A percentile compares a stretch with the other conserved stretches of the same genome.
phyloP scores from a whole-genome alignment of 805 yeast species.

The Danielia oregonensis region DNA sequence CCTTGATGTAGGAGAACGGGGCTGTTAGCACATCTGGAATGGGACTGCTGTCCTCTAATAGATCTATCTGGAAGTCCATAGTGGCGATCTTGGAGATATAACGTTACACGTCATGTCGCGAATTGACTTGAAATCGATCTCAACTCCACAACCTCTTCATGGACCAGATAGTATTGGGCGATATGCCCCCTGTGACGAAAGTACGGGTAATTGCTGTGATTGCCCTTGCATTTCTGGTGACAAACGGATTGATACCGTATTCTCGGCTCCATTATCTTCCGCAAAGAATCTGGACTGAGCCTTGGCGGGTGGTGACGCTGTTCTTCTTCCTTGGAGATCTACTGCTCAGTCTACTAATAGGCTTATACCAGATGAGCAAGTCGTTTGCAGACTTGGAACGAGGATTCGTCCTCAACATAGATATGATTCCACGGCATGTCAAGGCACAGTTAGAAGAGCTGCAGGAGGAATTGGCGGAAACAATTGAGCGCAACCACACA shows the following conservation, averaged over 20 bases:
- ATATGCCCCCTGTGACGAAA: slow-evolving; percentile 18
- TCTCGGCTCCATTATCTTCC: slow-evolving; percentile 23
- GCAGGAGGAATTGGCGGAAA: slow-evolving; percentile 9
- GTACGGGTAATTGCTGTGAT: slow-evolving; percentile 27
- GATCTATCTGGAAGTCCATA: too few species aligned
- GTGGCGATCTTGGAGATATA: too few species aligned
- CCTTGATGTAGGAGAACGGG: slow-evolving; percentile 30
- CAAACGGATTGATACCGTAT: slow-evolving; percentile 17
- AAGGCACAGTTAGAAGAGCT: slow-evolving; percentile 16
- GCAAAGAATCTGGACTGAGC: slow-evolving; percentile 26
- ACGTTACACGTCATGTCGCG: too few species aligned
- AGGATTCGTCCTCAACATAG: slow-evolving; percentile 13
- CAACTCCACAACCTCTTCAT: background rate
- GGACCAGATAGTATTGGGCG: too few species aligned
- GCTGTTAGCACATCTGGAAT: slow-evolving; percentile 14
- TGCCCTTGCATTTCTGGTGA: slow-evolving; percentile 17
- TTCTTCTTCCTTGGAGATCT: slow-evolving; percentile 31
- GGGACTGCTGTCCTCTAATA: slow-evolving; percentile 8
- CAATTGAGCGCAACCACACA: slow-evolving; percentile 18
- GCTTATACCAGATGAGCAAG: slow-evolving; percentile 16
- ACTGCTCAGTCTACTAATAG: slow-evolving; percentile 19
- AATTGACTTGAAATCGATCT: background rate
- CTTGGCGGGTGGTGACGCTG: slow-evolving; percentile 35
- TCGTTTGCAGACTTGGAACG: slow-evolving; percentile 25
- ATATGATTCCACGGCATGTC: slow-evolving; percentile 21